These are phyloP conservation scores for Hypoxylon sp. DNA, from an alignment of 2,329 filamentous ascomycete genomes.

Conservation along the genomic window DNA sequence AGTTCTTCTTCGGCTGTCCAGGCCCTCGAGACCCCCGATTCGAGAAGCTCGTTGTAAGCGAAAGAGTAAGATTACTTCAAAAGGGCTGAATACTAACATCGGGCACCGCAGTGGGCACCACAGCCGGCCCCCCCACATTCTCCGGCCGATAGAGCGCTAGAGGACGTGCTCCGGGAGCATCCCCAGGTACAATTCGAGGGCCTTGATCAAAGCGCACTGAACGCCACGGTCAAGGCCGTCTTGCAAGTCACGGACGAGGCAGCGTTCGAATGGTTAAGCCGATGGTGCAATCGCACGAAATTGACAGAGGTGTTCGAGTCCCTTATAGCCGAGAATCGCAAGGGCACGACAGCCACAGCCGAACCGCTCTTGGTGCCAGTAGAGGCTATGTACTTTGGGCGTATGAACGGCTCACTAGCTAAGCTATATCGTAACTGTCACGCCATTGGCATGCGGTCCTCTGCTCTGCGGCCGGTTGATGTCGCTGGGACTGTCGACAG, in stretches of 20 bases:
- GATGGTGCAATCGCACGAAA: constrained; percentile 39
- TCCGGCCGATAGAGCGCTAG: constrained; percentile 26
- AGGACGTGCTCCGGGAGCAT: constrained; percentile 41
- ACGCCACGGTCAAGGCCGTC: constrained; percentile 16
- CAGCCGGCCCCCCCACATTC: neutral
- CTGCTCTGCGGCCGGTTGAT: constrained; percentile 9
- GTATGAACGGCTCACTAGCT: constrained; percentile 12
- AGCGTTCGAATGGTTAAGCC: constrained; percentile 36
- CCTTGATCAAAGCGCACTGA: constrained; percentile 20
- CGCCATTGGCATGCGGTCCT: neutral
- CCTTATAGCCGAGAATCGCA: constrained; percentile 8
- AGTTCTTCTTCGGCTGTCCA: constrained; percentile 15
- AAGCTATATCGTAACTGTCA: constrained; percentile 34
- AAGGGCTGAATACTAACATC: constrained; percentile 1
- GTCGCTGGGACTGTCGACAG: constrained; percentile 35
- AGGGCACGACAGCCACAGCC: neutral
- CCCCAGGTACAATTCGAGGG: constrained; percentile 37
- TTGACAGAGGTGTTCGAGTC: constrained; percentile 24
- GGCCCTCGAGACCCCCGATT: constrained; percentile 20
- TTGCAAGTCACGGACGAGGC: constrained; percentile 39
- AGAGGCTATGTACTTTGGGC: constrained; percentile 26
- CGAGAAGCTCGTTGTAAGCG: constrained; percentile 19
- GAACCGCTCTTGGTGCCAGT: constrained; percentile 23
- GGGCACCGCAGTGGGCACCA: neutral
- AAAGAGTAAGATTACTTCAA: neutral